Evolutionary conservation across 2,329 filamentous ascomycete species (phyloP).

Genomic region (Cladosporium cucumerinum): DNA sequence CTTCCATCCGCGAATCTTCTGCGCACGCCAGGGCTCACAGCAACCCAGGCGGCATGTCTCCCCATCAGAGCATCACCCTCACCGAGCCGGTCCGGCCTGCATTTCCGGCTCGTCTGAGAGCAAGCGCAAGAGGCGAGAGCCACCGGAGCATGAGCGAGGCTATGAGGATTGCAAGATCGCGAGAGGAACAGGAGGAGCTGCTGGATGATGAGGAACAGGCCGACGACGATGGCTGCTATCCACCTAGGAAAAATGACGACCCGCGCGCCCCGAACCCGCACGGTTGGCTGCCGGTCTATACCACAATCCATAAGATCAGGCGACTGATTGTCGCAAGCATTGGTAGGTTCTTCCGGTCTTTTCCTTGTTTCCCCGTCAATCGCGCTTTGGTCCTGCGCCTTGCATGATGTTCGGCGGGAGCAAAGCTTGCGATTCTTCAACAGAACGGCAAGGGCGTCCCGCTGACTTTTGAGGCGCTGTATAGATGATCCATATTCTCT

Average conservation of each 20-base stretch:
- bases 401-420: conserved; percentile 1
- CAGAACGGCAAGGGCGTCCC: conserved; percentile 12
- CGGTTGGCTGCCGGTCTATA: conserved; percentile 67
- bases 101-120: conserved; percentile 28
- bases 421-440: conserved; percentile 20
- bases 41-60: not conserved
- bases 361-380: not conserved
- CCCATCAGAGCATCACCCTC: conserved; percentile 23
- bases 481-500: conserved; percentile 63
- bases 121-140: conserved; percentile 28
- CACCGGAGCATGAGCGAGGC: conserved; percentile 38
- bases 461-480: not conserved
- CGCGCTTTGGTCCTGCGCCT: conserved; percentile 7
- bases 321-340: conserved; percentile 47
- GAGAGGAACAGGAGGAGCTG: conserved; percentile 49
- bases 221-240: conserved; percentile 46
- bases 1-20: conserved; percentile 11
- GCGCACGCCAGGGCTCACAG: not conserved
- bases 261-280: conserved; percentile 54
- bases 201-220: conserved; percentile 45
- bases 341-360: conserved; percentile 28
- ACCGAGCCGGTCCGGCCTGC: conserved; percentile 28
- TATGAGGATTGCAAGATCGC: conserved; percentile 39
- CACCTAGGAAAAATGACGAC: conserved; percentile 36
- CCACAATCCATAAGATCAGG: conserved; percentile 64